Percentiles rank a stretch among this genome's conserved stretches.
Conservation (phyloP, 345 rosid genomes). For the Anacardium occidentale region DNA sequence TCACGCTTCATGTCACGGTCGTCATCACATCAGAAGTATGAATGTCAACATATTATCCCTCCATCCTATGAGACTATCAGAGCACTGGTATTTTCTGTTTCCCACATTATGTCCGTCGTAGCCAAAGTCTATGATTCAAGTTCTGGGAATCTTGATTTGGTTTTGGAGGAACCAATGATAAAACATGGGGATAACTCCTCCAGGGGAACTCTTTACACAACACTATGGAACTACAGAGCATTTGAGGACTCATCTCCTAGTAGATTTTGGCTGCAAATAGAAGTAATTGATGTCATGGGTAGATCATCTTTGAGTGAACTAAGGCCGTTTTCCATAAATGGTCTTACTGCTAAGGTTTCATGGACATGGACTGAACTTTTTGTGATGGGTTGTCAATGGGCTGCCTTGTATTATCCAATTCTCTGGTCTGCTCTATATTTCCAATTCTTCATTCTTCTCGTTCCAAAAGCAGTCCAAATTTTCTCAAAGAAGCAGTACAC, state of each 20-base stretch:
- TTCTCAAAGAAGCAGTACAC: conserved; percentile 56
- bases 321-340: conserved; percentile 80
- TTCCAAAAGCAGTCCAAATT: conserved; percentile 57
- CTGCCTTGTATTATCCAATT: conserved; percentile 62
- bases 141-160: conserved; percentile 52
- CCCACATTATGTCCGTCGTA: conserved; percentile 58
- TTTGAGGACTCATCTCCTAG: conserved; percentile 88
- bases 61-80: conserved; percentile 75
- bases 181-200: conserved; percentile 44
- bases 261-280: conserved; percentile 87
- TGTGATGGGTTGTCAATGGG: conserved; percentile 92
- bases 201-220: conserved; percentile 63
- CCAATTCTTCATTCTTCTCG: conserved; percentile 45
- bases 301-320: conserved; percentile 55
- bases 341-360: conserved; percentile 52
- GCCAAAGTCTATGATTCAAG: conserved; percentile 72
- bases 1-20: conserved; percentile 86
- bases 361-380: conserved; percentile 95
- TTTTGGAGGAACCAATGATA: conserved; percentile 74
- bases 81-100: conserved; percentile 75
- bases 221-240: conserved; percentile 84
- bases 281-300: conserved; percentile 59
- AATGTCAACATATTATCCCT: conserved; percentile 66
- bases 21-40: conserved; percentile 49
- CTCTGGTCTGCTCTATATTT: conserved; percentile 55